Percentiles rank a stretch among this genome's conserved stretches.
Evolutionary conservation across 129 eudicot species (phyloP).

Genomic region (Arctium lappa): DNA sequence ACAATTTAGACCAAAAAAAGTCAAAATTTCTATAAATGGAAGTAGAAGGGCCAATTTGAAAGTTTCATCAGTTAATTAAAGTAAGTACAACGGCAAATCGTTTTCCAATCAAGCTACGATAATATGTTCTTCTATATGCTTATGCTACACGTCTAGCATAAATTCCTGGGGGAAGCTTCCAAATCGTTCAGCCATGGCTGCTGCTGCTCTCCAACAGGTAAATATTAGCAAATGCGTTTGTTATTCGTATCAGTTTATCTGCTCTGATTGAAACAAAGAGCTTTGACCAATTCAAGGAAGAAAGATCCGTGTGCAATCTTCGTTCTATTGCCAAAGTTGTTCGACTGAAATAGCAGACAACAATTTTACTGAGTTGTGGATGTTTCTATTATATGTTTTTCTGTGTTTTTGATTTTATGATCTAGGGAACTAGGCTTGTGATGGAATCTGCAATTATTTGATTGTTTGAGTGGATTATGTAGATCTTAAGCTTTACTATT

Average conservation of each 20-base stretch:
- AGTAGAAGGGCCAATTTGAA: slow-evolving; percentile 21
- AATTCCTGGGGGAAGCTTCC: slow-evolving; percentile 1
- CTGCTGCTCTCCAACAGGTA: slow-evolving; percentile 16
- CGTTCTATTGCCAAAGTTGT: neutral
- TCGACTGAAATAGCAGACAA: neutral
- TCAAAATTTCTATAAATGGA: neutral
- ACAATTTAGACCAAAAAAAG: neutral
- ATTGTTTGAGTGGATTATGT: slow-evolving; percentile 19
- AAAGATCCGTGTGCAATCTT: neutral
- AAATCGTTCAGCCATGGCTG: slow-evolving; percentile 19
- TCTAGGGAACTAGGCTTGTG: neutral
- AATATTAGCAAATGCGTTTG: neutral
- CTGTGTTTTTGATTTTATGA: slow-evolving; percentile 7
- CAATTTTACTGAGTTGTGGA: neutral
- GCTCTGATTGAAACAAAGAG: neutral
- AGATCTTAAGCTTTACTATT: neutral
- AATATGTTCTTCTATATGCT: slow-evolving; percentile 12
- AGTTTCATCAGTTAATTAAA: neutral
- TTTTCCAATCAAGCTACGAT: slow-evolving; percentile 14
- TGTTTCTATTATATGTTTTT: neutral
- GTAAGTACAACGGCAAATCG: slow-evolving; percentile 15
- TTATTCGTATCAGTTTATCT: neutral
- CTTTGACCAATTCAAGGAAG: neutral
- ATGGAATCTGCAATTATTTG: slow-evolving; percentile 7
- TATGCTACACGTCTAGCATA: slow-evolving; percentile 22